Base-by-base conservation (phyloP, 1,284 basidiomycete genomes). In the Cutaneotrichosporon daszewskae region DNA sequence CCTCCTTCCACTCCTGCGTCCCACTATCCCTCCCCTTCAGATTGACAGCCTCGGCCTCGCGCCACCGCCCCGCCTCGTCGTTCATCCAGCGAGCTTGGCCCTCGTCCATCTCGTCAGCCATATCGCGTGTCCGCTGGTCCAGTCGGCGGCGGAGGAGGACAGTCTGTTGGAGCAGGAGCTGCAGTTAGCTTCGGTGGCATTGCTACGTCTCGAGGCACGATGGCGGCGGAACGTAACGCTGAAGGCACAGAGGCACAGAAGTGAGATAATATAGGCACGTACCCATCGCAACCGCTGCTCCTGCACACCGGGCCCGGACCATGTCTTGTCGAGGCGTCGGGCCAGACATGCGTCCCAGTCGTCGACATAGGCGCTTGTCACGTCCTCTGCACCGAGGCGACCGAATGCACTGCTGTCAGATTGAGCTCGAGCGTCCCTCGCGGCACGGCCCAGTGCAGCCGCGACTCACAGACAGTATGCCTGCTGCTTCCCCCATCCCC, bases 401-500 rank as follows among this genome's bases (percentile, higher is more conserved):
- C 71, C 69, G 40, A 73, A 71, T 5, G 74, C 74, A 19, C n/a
- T n/a, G n/a, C n/a, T n/a, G n/a, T n/a, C n/a, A n/a, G n/a, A n/a
- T n/a, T n/a, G n/a, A n/a, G n/a, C n/a, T n/a, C n/a, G n/a, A n/a
- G n/a, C n/a, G n/a, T n/a, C n/a, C n/a, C n/a, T n/a, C n/a, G n/a
- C n/a, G n/a, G n/a, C n/a, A n/a, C n/a, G n/a, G n/a, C n/a, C n/a
- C n/a, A n/a, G n/a, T n/a, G n/a, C n/a, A n/a, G n/a, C n/a, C n/a
- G n/a, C n/a, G n/a, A n/a, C n/a, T n/a, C n/a, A 75, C 28, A 75
- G 36, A 51, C 70, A 66, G 55, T 71, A 75, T 18, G 68, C 69
- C 62, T 74, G 72, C 51, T 68, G 66, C 63, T 75, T 75, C 3
- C 71, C 72, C 75, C 75, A 76, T 0, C 74, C 74, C 17, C 60